Percentiles rank a stretch among this genome's conserved stretches.
These are phyloP conservation scores for Teratosphaeria viscida DNA, from an alignment of 2,329 filamentous ascomycete genomes.

Conservation along the genomic window DNA sequence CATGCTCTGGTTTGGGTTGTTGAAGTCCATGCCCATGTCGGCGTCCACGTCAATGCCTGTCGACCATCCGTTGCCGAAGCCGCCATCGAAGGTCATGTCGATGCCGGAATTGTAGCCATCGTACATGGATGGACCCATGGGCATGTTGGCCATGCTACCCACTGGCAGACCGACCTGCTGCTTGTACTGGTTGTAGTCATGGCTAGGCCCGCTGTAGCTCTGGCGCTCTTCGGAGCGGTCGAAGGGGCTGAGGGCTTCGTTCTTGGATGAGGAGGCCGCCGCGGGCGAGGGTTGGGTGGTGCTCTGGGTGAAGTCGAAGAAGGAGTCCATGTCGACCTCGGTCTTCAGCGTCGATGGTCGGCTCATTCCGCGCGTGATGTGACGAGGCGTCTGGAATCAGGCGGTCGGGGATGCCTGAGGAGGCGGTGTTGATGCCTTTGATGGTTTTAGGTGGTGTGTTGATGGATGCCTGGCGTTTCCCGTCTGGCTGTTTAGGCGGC, in stretches of 20 bases:
- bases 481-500: not conserved
- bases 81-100: constrained; percentile 51
- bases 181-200: constrained; percentile 90
- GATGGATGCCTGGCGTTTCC: not conserved
- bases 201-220: constrained; percentile 53
- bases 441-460: not conserved
- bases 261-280: constrained; percentile 16
- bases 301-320: constrained; percentile 31
- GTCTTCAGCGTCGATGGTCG: constrained; percentile 23
- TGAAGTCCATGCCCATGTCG: constrained; percentile 59
- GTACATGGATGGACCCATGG: constrained; percentile 48
- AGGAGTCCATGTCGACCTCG: constrained; percentile 30
- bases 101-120: constrained; percentile 42
- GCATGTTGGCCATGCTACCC: constrained; percentile 68
- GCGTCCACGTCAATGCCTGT: constrained; percentile 39
- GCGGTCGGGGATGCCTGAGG: not conserved
- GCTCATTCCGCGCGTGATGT: constrained; percentile 9
- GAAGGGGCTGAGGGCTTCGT: constrained; percentile 20
- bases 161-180: constrained; percentile 90
- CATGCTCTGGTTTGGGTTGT: constrained; percentile 36
- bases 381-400: not conserved
- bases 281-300: constrained; percentile 20
- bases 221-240: constrained; percentile 26
- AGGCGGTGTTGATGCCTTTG: not conserved
- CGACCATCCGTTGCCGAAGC: constrained; percentile 44